Evolutionary conservation across 1,284 basidiomycete species (phyloP).

Genomic region (Bondarzewia mesenterica): DNA sequence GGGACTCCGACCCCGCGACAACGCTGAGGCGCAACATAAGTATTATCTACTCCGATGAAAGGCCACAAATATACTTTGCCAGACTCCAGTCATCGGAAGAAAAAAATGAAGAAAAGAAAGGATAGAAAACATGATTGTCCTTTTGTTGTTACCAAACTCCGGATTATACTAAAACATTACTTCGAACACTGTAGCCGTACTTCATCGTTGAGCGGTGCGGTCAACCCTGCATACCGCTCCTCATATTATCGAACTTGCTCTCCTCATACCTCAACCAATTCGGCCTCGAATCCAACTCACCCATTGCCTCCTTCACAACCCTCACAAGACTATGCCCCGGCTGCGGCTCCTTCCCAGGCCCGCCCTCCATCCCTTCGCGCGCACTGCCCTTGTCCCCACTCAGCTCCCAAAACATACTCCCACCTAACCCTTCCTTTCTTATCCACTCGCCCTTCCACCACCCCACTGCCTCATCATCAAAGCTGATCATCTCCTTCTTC

Average conservation of each 20-base stretch:
- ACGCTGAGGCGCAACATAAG: no score
- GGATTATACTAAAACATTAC: not conserved
- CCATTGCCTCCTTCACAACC: slow-evolving; percentile 70
- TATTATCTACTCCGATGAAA: not conserved
- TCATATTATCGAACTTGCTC: slow-evolving; percentile 72
- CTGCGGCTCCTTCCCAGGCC: slow-evolving; percentile 52
- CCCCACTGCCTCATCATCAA: slow-evolving; percentile 65
- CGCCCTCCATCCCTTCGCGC: slow-evolving; percentile 63
- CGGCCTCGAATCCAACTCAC: slow-evolving; percentile 49
- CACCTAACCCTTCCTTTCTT: slow-evolving; percentile 57
- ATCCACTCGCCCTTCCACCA: slow-evolving; percentile 74
- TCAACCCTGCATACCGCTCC: slow-evolving; percentile 60
- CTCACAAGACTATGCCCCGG: slow-evolving; percentile 57
- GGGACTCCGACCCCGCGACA: no score
- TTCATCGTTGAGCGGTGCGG: no score
- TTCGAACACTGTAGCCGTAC: not conserved
- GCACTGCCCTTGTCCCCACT: slow-evolving; percentile 67
- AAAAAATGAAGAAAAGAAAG: not conserved
- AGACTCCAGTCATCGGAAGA: not conserved
- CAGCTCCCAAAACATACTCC: slow-evolving; percentile 85
- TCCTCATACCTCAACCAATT: slow-evolving; percentile 71
- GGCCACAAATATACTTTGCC: not conserved
- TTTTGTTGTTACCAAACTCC: not conserved
- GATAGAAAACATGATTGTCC: not conserved
- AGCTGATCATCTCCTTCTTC: slow-evolving; percentile 73